Evolutionary conservation across 2,329 filamentous ascomycete species (phyloP).

Genomic region (Xylaria sp.): DNA sequence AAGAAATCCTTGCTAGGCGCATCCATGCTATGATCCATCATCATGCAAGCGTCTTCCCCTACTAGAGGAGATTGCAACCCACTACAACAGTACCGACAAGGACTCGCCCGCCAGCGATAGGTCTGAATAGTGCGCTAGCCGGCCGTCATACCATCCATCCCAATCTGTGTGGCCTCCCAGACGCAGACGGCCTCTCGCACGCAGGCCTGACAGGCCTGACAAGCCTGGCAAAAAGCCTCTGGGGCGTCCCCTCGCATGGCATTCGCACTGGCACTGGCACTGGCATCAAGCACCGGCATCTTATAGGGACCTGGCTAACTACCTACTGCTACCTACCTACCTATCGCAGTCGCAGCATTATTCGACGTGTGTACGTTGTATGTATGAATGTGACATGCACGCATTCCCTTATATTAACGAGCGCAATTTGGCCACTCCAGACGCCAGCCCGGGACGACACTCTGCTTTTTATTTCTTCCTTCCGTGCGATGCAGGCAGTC

Average conservation of each 20-base stretch:
- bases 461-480: not conserved
- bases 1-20: conserved; percentile 19
- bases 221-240: no score
- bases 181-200: not conserved
- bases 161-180: conserved; percentile 1
- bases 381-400: conserved; percentile 11
- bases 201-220: not conserved
- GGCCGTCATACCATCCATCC: conserved; percentile 17
- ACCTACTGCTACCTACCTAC: not conserved
- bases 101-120: conserved; percentile 11
- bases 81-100: not conserved
- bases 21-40: conserved; percentile 31
- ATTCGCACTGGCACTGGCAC: no score
- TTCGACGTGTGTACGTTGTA: not conserved
- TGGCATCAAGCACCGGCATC: no score
- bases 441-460: not conserved
- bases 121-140: conserved; percentile 6
- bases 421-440: conserved; percentile 8
- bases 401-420: conserved; percentile 21
- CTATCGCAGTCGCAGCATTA: conserved; percentile 1
- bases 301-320: conserved; percentile 5
- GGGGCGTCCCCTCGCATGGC: no score
- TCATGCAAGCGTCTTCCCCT: conserved; percentile 26
- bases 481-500: no score
- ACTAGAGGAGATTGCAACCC: conserved; percentile 25